Percentiles rank a stretch among this genome's conserved stretches.
phyloP scores from a whole-genome alignment of 768 basidiomycete species.

The Rhodotorula kratochvilovae region DNA sequence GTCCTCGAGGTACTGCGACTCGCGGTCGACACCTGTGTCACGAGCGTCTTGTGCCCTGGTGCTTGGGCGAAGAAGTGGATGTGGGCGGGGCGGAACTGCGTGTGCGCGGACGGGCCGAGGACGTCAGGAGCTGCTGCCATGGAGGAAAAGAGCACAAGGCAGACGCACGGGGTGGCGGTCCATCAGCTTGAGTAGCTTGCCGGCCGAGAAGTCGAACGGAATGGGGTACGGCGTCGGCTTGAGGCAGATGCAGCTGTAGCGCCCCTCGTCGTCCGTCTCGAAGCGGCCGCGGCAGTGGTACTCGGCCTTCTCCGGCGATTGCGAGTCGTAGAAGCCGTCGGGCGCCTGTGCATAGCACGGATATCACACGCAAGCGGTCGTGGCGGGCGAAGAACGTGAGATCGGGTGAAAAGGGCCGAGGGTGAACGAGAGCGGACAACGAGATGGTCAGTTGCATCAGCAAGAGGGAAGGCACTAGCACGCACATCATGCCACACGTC shows the following conservation, averaged over 20 bases:
- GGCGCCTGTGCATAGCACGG: conserved; percentile 1
- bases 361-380: no score
- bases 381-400: no score
- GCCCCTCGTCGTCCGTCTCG: conserved; percentile 41
- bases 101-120: no score
- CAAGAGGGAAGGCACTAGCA: background rate
- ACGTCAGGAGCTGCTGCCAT: background rate
- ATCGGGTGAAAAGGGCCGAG: no score
- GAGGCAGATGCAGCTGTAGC: conserved; percentile 39
- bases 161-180: conserved; percentile 40
- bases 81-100: background rate
- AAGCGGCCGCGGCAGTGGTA: conserved; percentile 44
- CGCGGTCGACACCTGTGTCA: conserved; percentile 42
- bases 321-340: conserved; percentile 43
- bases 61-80: conserved; percentile 38
- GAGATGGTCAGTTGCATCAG: background rate
- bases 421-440: no score
- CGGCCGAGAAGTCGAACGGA: conserved; percentile 41
- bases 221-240: conserved; percentile 42
- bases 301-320: conserved; percentile 42
- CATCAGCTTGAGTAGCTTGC: conserved; percentile 40
- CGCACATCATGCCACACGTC: conserved; percentile 42
- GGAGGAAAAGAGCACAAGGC: background rate
- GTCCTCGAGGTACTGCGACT: conserved; percentile 41
- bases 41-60: conserved; percentile 38